Conservation (phyloP, 2,329 filamentous ascomycete species). For the Talaromyces sp. region DNA sequence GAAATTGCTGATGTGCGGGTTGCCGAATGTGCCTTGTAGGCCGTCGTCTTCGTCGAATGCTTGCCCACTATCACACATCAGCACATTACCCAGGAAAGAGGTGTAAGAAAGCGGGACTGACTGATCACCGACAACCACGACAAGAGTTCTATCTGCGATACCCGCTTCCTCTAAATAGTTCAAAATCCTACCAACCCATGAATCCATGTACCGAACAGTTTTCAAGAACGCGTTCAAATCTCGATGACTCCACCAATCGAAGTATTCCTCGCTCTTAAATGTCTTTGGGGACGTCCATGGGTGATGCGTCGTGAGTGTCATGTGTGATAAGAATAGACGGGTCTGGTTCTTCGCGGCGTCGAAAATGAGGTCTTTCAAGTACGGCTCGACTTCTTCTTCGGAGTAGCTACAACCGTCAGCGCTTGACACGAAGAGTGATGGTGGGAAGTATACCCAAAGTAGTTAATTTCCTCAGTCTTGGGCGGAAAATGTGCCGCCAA, state of each 20-base stretch:
- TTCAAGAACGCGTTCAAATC: conserved; percentile 46
- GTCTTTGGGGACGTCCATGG: conserved; percentile 40
- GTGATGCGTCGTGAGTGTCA: conserved; percentile 40
- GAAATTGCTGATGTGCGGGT: conserved; percentile 46
- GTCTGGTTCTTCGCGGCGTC: conserved; percentile 24
- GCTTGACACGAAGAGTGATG: not conserved
- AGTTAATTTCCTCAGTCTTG: conserved; percentile 39
- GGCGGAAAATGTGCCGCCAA: conserved; percentile 33
- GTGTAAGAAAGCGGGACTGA: conserved; percentile 15
- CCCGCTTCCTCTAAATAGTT: conserved; percentile 43
- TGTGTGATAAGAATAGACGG: conserved; percentile 31
- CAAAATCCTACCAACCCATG: conserved; percentile 45
- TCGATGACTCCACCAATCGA: conserved; percentile 26
- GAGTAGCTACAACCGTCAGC: conserved; percentile 25
- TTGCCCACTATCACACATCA: conserved; percentile 30
- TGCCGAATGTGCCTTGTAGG: conserved; percentile 44
- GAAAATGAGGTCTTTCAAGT: conserved; percentile 35
- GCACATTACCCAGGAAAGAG: not conserved
- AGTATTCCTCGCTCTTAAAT: conserved; percentile 26
- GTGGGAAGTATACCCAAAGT: conserved; percentile 38
- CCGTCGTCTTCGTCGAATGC: conserved; percentile 45
- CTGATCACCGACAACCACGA: conserved; percentile 48
- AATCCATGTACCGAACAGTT: conserved; percentile 43
- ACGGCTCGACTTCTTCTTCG: conserved; percentile 42
- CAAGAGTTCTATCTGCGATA: conserved; percentile 45